phyloP scores from a whole-genome alignment of 2,329 filamentous ascomycete species.

The Cladorrhinum sp. region DNA sequence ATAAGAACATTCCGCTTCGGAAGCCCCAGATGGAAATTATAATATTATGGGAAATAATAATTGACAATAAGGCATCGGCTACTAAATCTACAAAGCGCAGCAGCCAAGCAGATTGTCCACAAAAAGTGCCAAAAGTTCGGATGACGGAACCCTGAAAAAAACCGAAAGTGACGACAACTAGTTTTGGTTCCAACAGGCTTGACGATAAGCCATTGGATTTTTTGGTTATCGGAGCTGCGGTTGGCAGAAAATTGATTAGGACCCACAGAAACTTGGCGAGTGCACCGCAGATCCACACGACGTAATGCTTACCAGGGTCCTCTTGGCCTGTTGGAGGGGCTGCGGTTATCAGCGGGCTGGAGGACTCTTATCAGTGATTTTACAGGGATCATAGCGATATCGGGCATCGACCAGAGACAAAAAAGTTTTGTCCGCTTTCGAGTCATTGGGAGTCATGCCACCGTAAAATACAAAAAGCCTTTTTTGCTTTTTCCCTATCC shows the following conservation, averaged over 20 bases:
- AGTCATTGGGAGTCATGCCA: constrained; percentile 15
- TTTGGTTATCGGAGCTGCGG: constrained; percentile 10
- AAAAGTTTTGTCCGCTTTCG: constrained; percentile 19
- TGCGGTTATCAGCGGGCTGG: constrained; percentile 5
- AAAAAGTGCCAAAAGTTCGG: neutral
- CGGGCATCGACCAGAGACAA: constrained; percentile 2
- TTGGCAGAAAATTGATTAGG: constrained; percentile 2
- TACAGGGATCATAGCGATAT: constrained; percentile 11
- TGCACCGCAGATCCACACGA: constrained; percentile 1
- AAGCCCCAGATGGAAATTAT: neutral
- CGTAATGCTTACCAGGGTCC: constrained; percentile 7
- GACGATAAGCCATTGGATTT: constrained; percentile 10
- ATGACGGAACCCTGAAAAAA: neutral
- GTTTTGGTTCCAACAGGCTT: neutral
- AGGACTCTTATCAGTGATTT: constrained; percentile 9
- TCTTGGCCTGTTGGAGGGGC: neutral
- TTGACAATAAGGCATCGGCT: neutral
- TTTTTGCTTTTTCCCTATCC: neutral
- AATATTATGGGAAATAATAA: neutral
- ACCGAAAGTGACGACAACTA: neutral
- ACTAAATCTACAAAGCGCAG: neutral
- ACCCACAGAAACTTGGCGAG: neutral
- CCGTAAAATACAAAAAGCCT: neutral
- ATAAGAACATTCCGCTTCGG: constrained; percentile 18
- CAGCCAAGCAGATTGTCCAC: neutral